Percentiles rank a stretch among this genome's conserved stretches.
phyloP scores from a whole-genome alignment of 1,139 yeast genomes.

The Geotrichum restrictum region DNA sequence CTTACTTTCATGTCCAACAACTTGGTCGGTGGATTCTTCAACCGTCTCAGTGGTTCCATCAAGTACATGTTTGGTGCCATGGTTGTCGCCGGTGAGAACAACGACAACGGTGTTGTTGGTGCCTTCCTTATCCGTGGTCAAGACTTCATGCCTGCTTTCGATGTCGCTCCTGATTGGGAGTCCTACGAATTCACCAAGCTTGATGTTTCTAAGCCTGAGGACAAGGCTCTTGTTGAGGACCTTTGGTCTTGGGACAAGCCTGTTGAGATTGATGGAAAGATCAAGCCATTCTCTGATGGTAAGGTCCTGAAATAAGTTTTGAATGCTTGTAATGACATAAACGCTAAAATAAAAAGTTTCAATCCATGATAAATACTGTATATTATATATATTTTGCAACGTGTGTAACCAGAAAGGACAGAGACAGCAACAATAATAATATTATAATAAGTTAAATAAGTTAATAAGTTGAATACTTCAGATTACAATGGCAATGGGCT shows the following conservation, averaged over 20 bases:
- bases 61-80: slow-evolving; percentile 91
- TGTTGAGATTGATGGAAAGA: slow-evolving; percentile 58
- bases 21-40: slow-evolving; percentile 97
- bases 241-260: slow-evolving; percentile 89
- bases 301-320: slow-evolving; percentile 69
- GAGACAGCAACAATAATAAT: too few species aligned
- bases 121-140: slow-evolving; percentile 95
- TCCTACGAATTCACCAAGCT: slow-evolving; percentile 65
- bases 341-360: not conserved
- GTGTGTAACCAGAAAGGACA: too few species aligned
- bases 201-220: slow-evolving; percentile 64
- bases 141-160: slow-evolving; percentile 83
- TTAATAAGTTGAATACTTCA: too few species aligned
- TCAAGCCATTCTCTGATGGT: slow-evolving; percentile 72
- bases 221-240: slow-evolving; percentile 65
- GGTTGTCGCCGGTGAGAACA: slow-evolving; percentile 97
- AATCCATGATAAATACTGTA: not conserved
- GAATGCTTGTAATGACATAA: not conserved
- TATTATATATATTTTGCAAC: not conserved
- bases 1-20: slow-evolving; percentile 97
- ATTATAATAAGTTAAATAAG: too few species aligned
- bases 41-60: slow-evolving; percentile 86
- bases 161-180: slow-evolving; percentile 99
- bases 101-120: slow-evolving; percentile 96
- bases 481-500: too few species aligned